Evolutionary conservation across 352 stramenopile species (phyloP), one percentile per base, ranked within the genome.

Genomic region (Chrysophaeum taylorii): DNA sequence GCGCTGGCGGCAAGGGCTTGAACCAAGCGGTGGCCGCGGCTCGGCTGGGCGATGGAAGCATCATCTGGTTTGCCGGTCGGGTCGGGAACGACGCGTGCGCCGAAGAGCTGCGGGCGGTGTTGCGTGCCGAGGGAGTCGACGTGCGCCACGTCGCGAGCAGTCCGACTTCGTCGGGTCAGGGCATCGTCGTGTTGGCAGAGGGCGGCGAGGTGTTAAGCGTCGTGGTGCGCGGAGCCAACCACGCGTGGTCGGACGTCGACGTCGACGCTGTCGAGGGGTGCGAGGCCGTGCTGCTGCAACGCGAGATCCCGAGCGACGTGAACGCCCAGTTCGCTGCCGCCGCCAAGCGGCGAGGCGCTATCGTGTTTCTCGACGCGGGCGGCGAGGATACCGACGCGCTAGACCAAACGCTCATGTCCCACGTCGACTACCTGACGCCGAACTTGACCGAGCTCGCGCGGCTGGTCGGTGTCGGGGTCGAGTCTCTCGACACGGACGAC

Each of bases 1-100:
- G 84, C 71, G 77, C 81, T 0, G 82, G 82, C 33, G 82, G 82
- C 0, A 88, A 88, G 69, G 82, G 82, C 36, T 80, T 74, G 50
- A 88, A 85, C 72, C 82, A 88, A 69, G 82, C 82, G 31, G 77
- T 85, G 61, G 78, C 80, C 0, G 75, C 69, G 45, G 64, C 75
- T 16, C 83, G 81, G 70, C 69, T 84, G 4, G 31, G 31, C 53
- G 53, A 12, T 18, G 53, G 53, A 12, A 27, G n/a, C 37, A 25
- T 29, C 62, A 70, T 78, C 9, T 66, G 70, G 5, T 86, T 87
- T 66, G 35, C 82, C 23, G 80, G 78, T 33, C 79, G 82, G 68
- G 77, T 87, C 70, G 82, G 82, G 15, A 76, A 78, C 37, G 82
- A 87, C 74, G 45, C 61, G 2, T 76, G 71, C 0, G 71, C 71